Conservation (phyloP, 805 yeast genomes). For the Blastobotrys mokoenaii region DNA sequence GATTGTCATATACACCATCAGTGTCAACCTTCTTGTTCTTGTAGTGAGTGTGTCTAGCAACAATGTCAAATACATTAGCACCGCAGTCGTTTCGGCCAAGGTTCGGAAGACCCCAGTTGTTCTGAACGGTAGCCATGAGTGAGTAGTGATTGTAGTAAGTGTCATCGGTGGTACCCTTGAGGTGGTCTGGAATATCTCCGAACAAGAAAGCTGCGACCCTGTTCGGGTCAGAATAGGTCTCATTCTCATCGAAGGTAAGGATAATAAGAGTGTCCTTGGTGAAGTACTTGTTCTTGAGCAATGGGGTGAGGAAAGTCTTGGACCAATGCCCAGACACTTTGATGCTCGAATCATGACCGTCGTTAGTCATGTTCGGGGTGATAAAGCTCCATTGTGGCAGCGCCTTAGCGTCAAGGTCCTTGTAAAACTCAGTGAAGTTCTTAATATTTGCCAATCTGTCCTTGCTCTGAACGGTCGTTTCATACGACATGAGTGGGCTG, state of each 20-base stretch:
- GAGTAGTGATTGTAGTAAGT: slow-evolving; percentile 48
- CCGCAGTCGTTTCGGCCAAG: slow-evolving; percentile 44
- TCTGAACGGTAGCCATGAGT: slow-evolving; percentile 40
- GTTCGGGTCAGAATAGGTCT: slow-evolving; percentile 37
- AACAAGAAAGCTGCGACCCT: slow-evolving; percentile 38
- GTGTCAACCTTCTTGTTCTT: slow-evolving; percentile 11
- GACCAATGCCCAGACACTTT: slow-evolving; percentile 41
- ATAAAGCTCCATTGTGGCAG: slow-evolving; percentile 47
- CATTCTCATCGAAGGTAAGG: slow-evolving; percentile 44
- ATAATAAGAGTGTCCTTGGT: slow-evolving; percentile 38
- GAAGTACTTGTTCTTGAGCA: slow-evolving; percentile 39
- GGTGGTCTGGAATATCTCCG: slow-evolving; percentile 36
- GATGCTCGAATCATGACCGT: slow-evolving; percentile 43
- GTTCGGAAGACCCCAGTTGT: slow-evolving; percentile 42
- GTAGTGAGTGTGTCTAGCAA: slow-evolving; percentile 31
- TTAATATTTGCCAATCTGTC: slow-evolving; percentile 38
- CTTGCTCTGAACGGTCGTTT: slow-evolving; percentile 30
- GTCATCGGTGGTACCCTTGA: slow-evolving; percentile 37
- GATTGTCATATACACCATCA: slow-evolving; percentile 7
- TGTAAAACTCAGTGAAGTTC: slow-evolving; percentile 38
- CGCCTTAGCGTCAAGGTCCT: slow-evolving; percentile 32
- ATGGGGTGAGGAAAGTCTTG: slow-evolving; percentile 36
- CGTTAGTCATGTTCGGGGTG: slow-evolving; percentile 47
- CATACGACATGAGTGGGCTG: slow-evolving; percentile 40
- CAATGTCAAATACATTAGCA: slow-evolving; percentile 40